Conservation (phyloP, 306 rosid genomes). For the Dalbergia cochinchinensis region DNA sequence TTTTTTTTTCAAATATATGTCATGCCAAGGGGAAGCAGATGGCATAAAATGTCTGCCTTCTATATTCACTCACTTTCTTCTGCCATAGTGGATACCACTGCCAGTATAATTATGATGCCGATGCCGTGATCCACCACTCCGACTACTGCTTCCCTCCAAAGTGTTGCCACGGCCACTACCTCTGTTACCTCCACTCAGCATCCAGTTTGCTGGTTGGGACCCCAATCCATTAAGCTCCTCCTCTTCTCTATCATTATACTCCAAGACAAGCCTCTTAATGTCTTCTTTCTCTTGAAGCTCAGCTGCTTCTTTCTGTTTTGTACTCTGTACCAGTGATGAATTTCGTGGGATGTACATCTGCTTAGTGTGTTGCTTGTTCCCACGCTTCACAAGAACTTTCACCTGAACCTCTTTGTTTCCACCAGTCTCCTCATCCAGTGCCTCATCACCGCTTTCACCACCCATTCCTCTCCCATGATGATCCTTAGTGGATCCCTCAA, state of each 20-base stretch:
- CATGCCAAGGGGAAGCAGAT: conserved; percentile 40
- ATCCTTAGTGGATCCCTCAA: conserved; percentile 90
- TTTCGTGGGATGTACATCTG: conserved; percentile 95
- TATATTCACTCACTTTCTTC: conserved; percentile 64
- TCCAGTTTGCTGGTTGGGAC: conserved; percentile 78
- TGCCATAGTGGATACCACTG: conserved; percentile 70
- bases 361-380: conserved; percentile 95
- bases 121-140: conserved; percentile 76
- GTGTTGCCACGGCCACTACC: conserved; percentile 65
- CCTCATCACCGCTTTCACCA: conserved; percentile 97
- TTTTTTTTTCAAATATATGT: conserved; percentile 36
- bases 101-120: conserved; percentile 78
- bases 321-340: conserved; percentile 92
- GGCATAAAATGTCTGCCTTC: conserved; percentile 36
- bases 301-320: conserved; percentile 98
- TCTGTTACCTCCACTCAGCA: conserved; percentile 70
- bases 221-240: conserved; percentile 94
- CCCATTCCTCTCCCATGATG: conserved; percentile 82
- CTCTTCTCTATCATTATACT: conserved; percentile 97
- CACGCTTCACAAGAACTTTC: conserved; percentile 98
- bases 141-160: conserved; percentile 73
- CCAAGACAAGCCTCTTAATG: conserved; percentile 92
- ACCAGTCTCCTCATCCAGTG: conserved; percentile 74
- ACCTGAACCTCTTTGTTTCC: conserved; percentile 89
- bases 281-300: conserved; percentile 99